Evolutionary conservation across 352 stramenopile genomes (phyloP).

Genomic region (Hyaloperonospora brassicae): DNA sequence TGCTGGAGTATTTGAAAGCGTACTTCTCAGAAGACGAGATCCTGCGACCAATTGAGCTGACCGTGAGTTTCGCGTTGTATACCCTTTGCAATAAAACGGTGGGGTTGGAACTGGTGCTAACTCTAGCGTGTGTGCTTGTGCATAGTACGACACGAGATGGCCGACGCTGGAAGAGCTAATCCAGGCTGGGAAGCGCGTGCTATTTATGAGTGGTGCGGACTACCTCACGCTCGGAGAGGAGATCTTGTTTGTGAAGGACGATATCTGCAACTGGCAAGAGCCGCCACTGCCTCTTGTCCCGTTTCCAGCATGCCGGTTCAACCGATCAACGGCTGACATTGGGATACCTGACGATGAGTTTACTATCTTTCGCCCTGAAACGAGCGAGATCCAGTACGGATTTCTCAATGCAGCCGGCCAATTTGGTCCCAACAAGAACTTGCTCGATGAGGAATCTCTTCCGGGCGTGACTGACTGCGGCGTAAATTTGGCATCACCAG

Average conservation of each 20-base stretch:
- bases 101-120: neutral
- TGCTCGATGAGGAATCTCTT: slow-evolving; percentile 61
- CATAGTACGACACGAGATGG: slow-evolving; percentile 43
- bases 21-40: slow-evolving; percentile 61
- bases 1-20: slow-evolving; percentile 56
- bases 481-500: slow-evolving; percentile 70
- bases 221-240: slow-evolving; percentile 56
- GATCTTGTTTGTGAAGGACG: slow-evolving; percentile 68
- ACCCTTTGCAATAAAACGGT: neutral
- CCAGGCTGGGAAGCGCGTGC: slow-evolving; percentile 48
- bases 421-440: slow-evolving; percentile 53
- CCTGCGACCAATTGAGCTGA: slow-evolving; percentile 51
- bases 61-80: slow-evolving; percentile 23
- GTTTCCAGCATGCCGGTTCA: slow-evolving; percentile 50
- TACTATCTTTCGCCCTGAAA: slow-evolving; percentile 75
- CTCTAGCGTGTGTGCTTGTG: neutral
- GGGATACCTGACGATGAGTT: slow-evolving; percentile 36
- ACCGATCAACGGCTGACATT: slow-evolving; percentile 34
- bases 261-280: slow-evolving; percentile 75
- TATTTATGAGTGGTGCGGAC: slow-evolving; percentile 74
- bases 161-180: slow-evolving; percentile 61
- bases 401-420: slow-evolving; percentile 75
- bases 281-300: slow-evolving; percentile 46
- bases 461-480: slow-evolving; percentile 58
- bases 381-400: slow-evolving; percentile 77